Conservation (phyloP, 306 rosid genomes). For the Boehmeria nivea region DNA sequence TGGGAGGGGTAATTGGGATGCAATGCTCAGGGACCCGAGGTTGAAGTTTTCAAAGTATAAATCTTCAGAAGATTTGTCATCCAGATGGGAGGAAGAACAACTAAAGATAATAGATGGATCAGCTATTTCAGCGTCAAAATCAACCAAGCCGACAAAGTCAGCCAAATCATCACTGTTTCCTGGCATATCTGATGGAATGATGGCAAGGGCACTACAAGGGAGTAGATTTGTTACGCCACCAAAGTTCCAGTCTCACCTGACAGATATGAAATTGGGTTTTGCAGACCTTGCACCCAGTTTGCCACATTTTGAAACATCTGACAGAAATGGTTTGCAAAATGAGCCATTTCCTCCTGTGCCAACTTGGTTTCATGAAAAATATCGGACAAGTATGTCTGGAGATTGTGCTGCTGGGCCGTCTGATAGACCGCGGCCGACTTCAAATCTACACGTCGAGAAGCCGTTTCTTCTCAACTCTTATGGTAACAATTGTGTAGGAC, state of each 20-base stretch:
- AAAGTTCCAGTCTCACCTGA: constrained; percentile 78
- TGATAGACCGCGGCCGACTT: constrained; percentile 72
- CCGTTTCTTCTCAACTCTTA: constrained; percentile 69
- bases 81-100: constrained; percentile 96
- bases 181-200: constrained; percentile 88
- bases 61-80: constrained; percentile 65
- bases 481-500: constrained; percentile 59
- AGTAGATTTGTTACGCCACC: constrained; percentile 72
- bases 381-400: constrained; percentile 44
- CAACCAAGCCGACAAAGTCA: constrained; percentile 50
- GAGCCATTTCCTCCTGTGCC: constrained; percentile 60
- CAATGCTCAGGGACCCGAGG: constrained; percentile 80
- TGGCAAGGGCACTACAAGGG: constrained; percentile 93
- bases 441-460: constrained; percentile 49
- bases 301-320: constrained; percentile 55
- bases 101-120: constrained; percentile 76
- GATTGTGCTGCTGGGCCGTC: constrained; percentile 66
- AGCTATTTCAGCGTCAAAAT: constrained; percentile 47
- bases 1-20: constrained; percentile 94
- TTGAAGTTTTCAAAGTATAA: constrained; percentile 75
- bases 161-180: constrained; percentile 65
- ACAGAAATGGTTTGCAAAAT: constrained; percentile 46
- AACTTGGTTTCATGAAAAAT: constrained; percentile 55
- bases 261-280: constrained; percentile 91
- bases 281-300: too few species aligned